Percentiles rank a stretch among this genome's conserved stretches.
These are phyloP conservation scores for Aspergillus phoenicis DNA, from an alignment of 2,329 filamentous ascomycete species.

Conservation along the genomic window DNA sequence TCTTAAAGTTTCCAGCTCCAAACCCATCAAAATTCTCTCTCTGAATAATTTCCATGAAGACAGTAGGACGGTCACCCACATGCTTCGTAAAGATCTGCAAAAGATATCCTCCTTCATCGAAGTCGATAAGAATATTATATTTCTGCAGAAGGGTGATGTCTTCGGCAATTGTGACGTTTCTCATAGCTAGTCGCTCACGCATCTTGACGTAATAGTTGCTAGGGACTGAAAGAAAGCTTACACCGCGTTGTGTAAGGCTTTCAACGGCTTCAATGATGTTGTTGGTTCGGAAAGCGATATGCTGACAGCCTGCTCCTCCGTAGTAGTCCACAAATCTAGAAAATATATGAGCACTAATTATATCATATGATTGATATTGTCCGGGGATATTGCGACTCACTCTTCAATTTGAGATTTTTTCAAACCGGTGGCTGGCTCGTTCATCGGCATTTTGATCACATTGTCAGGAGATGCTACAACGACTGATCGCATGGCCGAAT, in stretches of 20 bases:
- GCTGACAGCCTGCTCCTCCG: constrained; percentile 81
- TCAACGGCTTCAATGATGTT: constrained; percentile 75
- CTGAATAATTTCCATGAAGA: constrained; percentile 93
- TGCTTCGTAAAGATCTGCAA: constrained; percentile 75
- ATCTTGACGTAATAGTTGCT: constrained; percentile 76
- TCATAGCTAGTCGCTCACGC: constrained; percentile 66
- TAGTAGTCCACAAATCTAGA: constrained; percentile 70
- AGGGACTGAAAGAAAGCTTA: constrained; percentile 85
- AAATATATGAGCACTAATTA: no score
- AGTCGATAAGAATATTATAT: constrained; percentile 85
- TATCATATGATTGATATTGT: no score
- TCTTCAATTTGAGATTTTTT: no score
- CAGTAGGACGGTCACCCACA: constrained; percentile 84
- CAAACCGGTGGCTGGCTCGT: constrained; percentile 79
- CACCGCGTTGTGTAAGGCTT: constrained; percentile 73
- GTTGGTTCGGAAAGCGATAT: constrained; percentile 78
- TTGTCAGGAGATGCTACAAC: constrained; percentile 84
- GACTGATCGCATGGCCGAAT: constrained; percentile 79
- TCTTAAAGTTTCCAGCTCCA: constrained; percentile 91
- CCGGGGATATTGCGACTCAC: no score
- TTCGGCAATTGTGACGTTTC: constrained; percentile 63
- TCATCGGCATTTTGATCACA: constrained; percentile 93
- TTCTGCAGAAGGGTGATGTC: constrained; percentile 73
- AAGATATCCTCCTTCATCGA: constrained; percentile 85
- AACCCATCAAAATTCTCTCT: constrained; percentile 85